phyloP scores from a whole-genome alignment of 768 basidiomycete genomes.

The Trametes meyenii region DNA sequence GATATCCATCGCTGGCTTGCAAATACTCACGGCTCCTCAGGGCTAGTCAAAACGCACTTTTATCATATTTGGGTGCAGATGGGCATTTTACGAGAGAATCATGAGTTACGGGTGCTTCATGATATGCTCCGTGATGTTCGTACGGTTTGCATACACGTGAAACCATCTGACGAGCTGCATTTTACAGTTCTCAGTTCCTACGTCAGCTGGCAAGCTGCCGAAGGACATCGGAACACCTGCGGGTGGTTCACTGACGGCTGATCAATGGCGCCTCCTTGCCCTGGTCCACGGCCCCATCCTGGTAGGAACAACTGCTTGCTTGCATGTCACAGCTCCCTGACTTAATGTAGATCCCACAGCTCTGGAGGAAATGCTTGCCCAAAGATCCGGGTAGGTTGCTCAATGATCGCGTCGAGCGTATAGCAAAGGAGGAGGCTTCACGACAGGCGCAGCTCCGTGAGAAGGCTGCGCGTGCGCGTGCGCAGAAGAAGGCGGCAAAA shows the following conservation, averaged over 20 bases:
- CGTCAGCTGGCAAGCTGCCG: conserved; percentile 28
- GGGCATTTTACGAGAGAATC: background rate
- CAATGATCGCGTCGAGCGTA: background rate
- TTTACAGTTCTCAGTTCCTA: conserved; percentile 30
- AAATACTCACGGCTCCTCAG: background rate
- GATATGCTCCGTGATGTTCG: conserved; percentile 13
- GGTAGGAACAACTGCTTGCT: too few species aligned
- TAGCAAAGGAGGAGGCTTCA: background rate
- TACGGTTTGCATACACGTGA: conserved; percentile 6
- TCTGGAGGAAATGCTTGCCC: background rate
- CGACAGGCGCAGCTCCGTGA: background rate
- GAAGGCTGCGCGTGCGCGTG: background rate
- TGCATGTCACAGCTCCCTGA: too few species aligned
- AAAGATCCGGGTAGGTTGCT: background rate
- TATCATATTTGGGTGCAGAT: conserved; percentile 6
- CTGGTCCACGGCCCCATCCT: conserved; percentile 34
- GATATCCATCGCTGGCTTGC: background rate
- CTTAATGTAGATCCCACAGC: background rate
- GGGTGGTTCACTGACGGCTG: conserved; percentile 3
- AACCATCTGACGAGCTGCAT: background rate
- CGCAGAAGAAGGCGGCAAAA: background rate
- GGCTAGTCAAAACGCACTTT: conserved; percentile 11
- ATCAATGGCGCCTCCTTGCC: conserved; percentile 31
- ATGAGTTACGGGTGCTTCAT: conserved; percentile 16
- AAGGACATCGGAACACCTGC: conserved; percentile 3